phyloP scores from a whole-genome alignment of 192 early-diverging fungal genomes.

The Endogone sp. region DNA sequence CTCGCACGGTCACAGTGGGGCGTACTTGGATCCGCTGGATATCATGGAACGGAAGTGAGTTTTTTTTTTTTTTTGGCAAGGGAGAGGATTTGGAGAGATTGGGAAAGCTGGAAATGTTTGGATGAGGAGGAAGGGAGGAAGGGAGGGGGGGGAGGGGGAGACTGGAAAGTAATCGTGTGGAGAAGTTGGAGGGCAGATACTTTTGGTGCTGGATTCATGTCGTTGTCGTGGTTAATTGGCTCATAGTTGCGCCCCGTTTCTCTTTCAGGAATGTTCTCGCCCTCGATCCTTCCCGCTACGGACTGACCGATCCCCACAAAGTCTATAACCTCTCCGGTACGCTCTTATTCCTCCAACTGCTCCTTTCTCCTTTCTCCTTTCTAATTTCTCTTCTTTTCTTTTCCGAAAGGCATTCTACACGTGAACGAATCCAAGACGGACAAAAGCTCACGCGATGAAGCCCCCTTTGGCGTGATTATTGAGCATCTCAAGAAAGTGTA shows the following conservation, averaged over 20 bases:
- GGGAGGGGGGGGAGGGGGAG: too few relatives aligned
- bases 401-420: slow-evolving; percentile 61
- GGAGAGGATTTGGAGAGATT: neutral
- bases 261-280: slow-evolving; percentile 60
- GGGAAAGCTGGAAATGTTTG: neutral
- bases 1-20: slow-evolving; percentile 75
- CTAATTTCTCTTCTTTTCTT: neutral
- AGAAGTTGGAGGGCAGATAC: too few relatives aligned
- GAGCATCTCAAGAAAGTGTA: slow-evolving; percentile 68
- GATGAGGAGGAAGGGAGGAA: neutral
- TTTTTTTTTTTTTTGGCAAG: too few relatives aligned
- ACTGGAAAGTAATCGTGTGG: too few relatives aligned
- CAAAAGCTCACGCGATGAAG: slow-evolving; percentile 41
- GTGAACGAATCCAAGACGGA: slow-evolving; percentile 49
- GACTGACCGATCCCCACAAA: slow-evolving; percentile 52
- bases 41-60: slow-evolving; percentile 65
- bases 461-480: slow-evolving; percentile 64
- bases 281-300: slow-evolving; percentile 83
- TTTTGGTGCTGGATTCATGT: too few relatives aligned
- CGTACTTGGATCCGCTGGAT: slow-evolving; percentile 83
- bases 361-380: neutral
- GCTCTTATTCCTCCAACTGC: neutral
- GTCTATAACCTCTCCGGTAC: slow-evolving; percentile 60
- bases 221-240: too few relatives aligned
- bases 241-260: too few relatives aligned